Base-by-base conservation (phyloP, 345 rosid species). In the Abelmoschus esculentus region DNA sequence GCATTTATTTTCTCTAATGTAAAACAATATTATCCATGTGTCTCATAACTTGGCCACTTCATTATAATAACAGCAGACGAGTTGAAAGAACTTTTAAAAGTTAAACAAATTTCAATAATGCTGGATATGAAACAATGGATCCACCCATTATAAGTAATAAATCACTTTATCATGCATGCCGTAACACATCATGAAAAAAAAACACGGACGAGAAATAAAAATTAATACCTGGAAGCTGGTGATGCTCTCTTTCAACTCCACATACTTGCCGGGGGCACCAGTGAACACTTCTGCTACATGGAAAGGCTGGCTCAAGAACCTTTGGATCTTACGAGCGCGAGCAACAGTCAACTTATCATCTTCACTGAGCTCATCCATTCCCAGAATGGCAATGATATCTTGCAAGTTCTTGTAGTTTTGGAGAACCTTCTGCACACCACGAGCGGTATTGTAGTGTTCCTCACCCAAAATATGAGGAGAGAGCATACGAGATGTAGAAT, bases 361-460 rank as follows among this genome's bases (percentile, higher is more conserved):
- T 85, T 96, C 99, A 83, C 99, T 96, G 7, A 96, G 98, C 87
- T 96, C 99, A 78, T 95, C 99, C 98, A 96, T 87, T 40, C 99
- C 98, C 88, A 96, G 62, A 83, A 96, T 96, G 71, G 99, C 98
- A 72, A 96, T 96, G 38, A 96, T 96, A 86, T 96, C 99, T 73
- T 96, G 99, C 79, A 96, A 85, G 73, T 96, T 95, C 87, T 95
- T 95, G 81, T 95, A 95, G 87, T 92, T 92, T 74, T 95, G 98
- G 55, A 95, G 91, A 73, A 95, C 97, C 81, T 95, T 88, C 84
- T 92, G 98, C 58, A 95, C 99, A 50, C 92, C 96, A 84, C 98
- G 98, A 73, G 99, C 98, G 3, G 99, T 95, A 77, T 90, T 85
- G 78, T 95, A 95, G 81, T 95, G 99, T 1, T 84, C 89, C 80